phyloP scores from a whole-genome alignment of 1,284 basidiomycete species.

The Veloporphyrellus conicus region DNA sequence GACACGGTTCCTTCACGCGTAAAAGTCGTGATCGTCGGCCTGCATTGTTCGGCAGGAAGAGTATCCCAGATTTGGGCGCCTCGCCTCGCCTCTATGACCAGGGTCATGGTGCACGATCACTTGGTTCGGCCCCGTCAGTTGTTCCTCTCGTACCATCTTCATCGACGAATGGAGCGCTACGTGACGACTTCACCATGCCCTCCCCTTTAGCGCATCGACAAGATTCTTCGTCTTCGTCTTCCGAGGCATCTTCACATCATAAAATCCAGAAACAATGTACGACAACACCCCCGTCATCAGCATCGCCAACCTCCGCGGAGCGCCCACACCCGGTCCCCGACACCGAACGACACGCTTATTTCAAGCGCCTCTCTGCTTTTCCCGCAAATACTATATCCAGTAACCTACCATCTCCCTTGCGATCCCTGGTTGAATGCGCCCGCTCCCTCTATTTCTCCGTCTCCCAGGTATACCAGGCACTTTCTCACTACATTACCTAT shows the following conservation, averaged over 20 bases:
- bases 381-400: conserved; percentile 59
- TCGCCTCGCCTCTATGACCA: conserved; percentile 40
- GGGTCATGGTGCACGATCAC: conserved; percentile 23
- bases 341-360: conserved; percentile 88
- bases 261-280: conserved; percentile 29
- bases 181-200: conserved; percentile 42
- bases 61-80: conserved; percentile 80
- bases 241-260: conserved; percentile 26
- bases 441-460: conserved; percentile 91
- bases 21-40: conserved; percentile 37
- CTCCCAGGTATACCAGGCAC: conserved; percentile 86
- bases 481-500: conserved; percentile 86
- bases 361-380: conserved; percentile 79
- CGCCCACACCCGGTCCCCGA: conserved; percentile 57
- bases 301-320: conserved; percentile 41
- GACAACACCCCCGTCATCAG: conserved; percentile 41
- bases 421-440: conserved; percentile 79
- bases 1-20: conserved; percentile 55
- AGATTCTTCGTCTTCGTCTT: conserved; percentile 42
- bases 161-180: conserved; percentile 18
- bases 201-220: conserved; percentile 42
- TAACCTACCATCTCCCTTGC: conserved; percentile 69
- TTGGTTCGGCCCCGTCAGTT: conserved; percentile 13
- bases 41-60: conserved; percentile 68
- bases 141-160: conserved; percentile 12